phyloP scores from a whole-genome alignment of 164 flowering plant genomes.

The Vitis amurensis region DNA sequence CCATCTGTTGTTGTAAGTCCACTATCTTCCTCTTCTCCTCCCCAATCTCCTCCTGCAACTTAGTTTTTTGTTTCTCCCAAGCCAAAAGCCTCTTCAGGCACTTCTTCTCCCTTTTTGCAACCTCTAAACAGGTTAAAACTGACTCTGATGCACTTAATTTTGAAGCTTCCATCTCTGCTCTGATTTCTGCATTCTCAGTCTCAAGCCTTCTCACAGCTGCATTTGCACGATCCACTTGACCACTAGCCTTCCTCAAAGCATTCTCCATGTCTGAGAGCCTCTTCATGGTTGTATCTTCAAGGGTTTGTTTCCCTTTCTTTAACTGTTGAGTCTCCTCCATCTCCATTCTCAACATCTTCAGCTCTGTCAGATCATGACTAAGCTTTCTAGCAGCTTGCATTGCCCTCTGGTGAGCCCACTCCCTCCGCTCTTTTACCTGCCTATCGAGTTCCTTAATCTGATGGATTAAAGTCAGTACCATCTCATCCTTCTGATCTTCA shows the following conservation, averaged over 20 bases:
- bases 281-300: conserved; percentile 87
- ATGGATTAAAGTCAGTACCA: conserved; percentile 53
- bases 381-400: conserved; percentile 98
- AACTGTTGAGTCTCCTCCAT: conserved; percentile 81
- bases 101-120: conserved; percentile 91
- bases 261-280: conserved; percentile 89
- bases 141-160: conserved; percentile 95
- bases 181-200: conserved; percentile 93
- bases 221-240: conserved; percentile 93
- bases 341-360: conserved; percentile 83
- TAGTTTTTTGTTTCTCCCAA: conserved; percentile 90
- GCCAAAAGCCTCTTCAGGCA: conserved; percentile 73
- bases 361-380: conserved; percentile 82
- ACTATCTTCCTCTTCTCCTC: conserved; percentile 68
- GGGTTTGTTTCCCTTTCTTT: conserved; percentile 84
- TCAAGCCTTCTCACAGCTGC: conserved; percentile 83
- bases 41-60: conserved; percentile 79
- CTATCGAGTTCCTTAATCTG: conserved; percentile 80
- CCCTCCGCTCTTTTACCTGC: conserved; percentile 83
- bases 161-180: conserved; percentile 98
- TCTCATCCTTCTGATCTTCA: conserved; percentile 71
- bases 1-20: conserved; percentile 53
- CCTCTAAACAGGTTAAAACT: conserved; percentile 65
- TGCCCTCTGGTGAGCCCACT: conserved; percentile 98
- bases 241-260: conserved; percentile 87